Percentiles rank a stretch among this genome's conserved stretches.
These are phyloP conservation scores for Antarctomyces pellizariae DNA, from an alignment of 495 filamentous ascomycete species.

Conservation along the genomic window DNA sequence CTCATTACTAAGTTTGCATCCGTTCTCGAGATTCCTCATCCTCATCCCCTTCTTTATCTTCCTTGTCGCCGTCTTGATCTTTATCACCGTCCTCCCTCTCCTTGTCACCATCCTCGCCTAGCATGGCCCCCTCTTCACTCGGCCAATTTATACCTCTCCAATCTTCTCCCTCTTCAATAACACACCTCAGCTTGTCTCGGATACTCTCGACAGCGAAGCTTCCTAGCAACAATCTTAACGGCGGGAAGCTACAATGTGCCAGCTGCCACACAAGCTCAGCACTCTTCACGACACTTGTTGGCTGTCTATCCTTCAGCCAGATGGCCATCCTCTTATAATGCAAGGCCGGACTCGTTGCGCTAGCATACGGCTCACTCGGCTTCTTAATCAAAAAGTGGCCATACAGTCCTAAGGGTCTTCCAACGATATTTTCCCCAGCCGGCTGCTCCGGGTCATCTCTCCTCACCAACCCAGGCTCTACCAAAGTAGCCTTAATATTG, in stretches of 20 bases:
- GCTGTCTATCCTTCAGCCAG: slow-evolving; percentile 81
- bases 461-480: slow-evolving; percentile 73
- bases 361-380: slow-evolving; percentile 57
- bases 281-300: slow-evolving; percentile 75
- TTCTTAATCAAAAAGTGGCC: slow-evolving; percentile 83
- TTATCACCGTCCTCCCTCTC: slow-evolving; percentile 5
- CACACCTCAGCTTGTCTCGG: slow-evolving; percentile 61
- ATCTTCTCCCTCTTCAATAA: slow-evolving; percentile 88
- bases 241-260: slow-evolving; percentile 78
- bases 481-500: slow-evolving; percentile 76
- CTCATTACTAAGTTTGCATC: too few species aligned
- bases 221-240: slow-evolving; percentile 61
- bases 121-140: slow-evolving; percentile 9
- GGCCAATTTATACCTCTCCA: slow-evolving; percentile 60
- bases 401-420: slow-evolving; percentile 39
- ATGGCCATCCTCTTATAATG: slow-evolving; percentile 89
- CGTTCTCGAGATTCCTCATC: too few species aligned
- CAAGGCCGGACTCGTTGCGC: slow-evolving; percentile 51
- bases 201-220: slow-evolving; percentile 92
- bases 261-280: slow-evolving; percentile 95
- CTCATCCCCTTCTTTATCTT: too few species aligned
- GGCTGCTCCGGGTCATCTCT: slow-evolving; percentile 47
- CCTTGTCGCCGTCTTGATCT: slow-evolving; percentile 11
- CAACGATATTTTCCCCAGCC: too few species aligned
- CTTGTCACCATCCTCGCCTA: slow-evolving; percentile 5